phyloP scores from a whole-genome alignment of 1,139 yeast species.

The Geotrichum candidum region DNA sequence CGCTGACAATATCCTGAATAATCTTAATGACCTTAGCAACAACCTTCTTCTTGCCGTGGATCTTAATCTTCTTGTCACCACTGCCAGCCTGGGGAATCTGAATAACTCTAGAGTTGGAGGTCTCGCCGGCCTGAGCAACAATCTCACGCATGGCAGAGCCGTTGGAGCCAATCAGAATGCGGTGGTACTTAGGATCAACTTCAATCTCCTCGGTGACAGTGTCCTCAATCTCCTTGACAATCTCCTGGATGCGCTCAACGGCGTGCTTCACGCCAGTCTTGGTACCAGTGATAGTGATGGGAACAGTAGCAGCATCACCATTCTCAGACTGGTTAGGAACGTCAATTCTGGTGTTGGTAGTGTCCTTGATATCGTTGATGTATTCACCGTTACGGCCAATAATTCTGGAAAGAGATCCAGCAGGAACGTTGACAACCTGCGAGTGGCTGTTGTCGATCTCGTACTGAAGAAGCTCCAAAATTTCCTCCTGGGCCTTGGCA shows the following conservation, averaged over 20 bases:
- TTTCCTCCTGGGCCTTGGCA: slow-evolving; percentile 76
- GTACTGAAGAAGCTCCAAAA: slow-evolving; percentile 74
- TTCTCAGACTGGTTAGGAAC: slow-evolving; percentile 44
- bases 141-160: slow-evolving; percentile 75
- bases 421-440: slow-evolving; percentile 58
- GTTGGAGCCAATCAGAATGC: slow-evolving; percentile 72
- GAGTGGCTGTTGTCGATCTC: slow-evolving; percentile 83
- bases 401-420: slow-evolving; percentile 68
- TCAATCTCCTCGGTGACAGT: slow-evolving; percentile 53
- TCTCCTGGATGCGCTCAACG: slow-evolving; percentile 51
- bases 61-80: slow-evolving; percentile 51
- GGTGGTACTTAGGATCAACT: slow-evolving; percentile 76
- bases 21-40: slow-evolving; percentile 65
- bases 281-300: slow-evolving; percentile 73
- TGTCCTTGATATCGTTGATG: slow-evolving; percentile 77
- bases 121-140: slow-evolving; percentile 65
- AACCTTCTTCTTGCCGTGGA: slow-evolving; percentile 69
- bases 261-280: slow-evolving; percentile 77
- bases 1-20: slow-evolving; percentile 58
- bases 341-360: slow-evolving; percentile 68
- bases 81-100: slow-evolving; percentile 71
- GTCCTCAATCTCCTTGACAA: slow-evolving; percentile 65
- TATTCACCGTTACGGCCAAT: slow-evolving; percentile 87
- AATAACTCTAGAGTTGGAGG: slow-evolving; percentile 49
- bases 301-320: slow-evolving; percentile 36